Conservation (phyloP, 1,284 basidiomycete genomes). For the Kalmanozyma brasiliensis region DNA sequence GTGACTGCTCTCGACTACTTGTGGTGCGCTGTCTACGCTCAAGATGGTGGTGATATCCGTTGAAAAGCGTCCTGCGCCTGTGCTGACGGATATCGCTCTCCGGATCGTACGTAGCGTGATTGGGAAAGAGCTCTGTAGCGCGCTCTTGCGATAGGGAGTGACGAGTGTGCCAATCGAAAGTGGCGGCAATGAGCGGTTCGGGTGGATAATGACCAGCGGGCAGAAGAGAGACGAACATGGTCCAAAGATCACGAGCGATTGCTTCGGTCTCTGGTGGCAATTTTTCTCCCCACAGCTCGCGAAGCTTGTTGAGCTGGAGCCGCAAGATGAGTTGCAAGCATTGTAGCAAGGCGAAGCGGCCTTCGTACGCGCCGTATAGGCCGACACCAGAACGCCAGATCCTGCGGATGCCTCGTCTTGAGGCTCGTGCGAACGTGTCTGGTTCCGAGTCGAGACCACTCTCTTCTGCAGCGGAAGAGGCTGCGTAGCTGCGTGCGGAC, state of each 20-base stretch:
- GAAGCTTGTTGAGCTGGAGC: slow-evolving; percentile 50
- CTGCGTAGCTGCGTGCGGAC: slow-evolving; percentile 29
- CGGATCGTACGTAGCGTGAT: slow-evolving; percentile 31
- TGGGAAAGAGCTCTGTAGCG: slow-evolving; percentile 32
- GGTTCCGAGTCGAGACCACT: slow-evolving; percentile 31
- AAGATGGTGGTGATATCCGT: slow-evolving; percentile 20
- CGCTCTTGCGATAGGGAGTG: slow-evolving; percentile 31
- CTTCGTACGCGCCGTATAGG: slow-evolving; percentile 35
- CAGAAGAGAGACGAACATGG: slow-evolving; percentile 49
- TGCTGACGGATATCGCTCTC: slow-evolving; percentile 39
- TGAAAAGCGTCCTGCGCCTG: slow-evolving; percentile 36
- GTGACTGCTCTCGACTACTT: neutral
- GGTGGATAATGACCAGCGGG: slow-evolving; percentile 41
- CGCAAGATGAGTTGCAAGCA: slow-evolving; percentile 57
- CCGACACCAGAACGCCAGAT: slow-evolving; percentile 42
- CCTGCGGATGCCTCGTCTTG: slow-evolving; percentile 24
- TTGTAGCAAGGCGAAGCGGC: slow-evolving; percentile 47
- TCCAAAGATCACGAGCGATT: slow-evolving; percentile 58
- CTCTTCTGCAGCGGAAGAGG: slow-evolving; percentile 29
- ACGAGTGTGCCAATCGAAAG: slow-evolving; percentile 49
- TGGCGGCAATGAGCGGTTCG: slow-evolving; percentile 47
- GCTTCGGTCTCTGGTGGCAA: slow-evolving; percentile 53
- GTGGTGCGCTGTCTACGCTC: slow-evolving; percentile 14
- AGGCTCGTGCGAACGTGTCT: slow-evolving; percentile 21
- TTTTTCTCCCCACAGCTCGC: slow-evolving; percentile 30